Conservation (phyloP, 1,284 basidiomycete species). For the Trametes versicolor region DNA sequence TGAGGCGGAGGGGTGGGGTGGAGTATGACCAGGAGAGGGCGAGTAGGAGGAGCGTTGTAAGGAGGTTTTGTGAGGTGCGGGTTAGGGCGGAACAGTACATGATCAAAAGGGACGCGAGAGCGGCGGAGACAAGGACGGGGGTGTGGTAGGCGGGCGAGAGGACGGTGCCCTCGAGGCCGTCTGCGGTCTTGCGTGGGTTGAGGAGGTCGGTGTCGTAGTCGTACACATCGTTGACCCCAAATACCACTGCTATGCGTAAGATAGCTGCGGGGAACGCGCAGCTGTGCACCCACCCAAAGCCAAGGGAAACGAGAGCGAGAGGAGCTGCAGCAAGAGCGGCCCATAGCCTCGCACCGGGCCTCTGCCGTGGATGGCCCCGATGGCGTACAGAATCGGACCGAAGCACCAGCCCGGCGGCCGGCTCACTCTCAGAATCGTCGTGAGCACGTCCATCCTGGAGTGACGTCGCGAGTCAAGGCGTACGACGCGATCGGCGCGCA, state of each 20-base stretch:
- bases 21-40: slow-evolving; percentile 28
- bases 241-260: slow-evolving; percentile 15
- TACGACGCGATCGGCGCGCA: neutral
- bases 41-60: slow-evolving; percentile 14
- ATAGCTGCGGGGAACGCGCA: neutral
- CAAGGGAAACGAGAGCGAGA: slow-evolving; percentile 27
- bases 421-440: slow-evolving; percentile 21
- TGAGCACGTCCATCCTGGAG: slow-evolving; percentile 11
- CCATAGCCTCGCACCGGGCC: neutral
- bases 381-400: slow-evolving; percentile 28
- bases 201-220: slow-evolving; percentile 29
- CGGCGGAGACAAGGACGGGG: slow-evolving; percentile 12
- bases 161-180: slow-evolving; percentile 30
- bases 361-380: slow-evolving; percentile 25
- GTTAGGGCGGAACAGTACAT: neutral
- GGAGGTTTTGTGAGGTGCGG: neutral
- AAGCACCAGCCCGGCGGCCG: slow-evolving; percentile 28
- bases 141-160: slow-evolving; percentile 21
- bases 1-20: slow-evolving; percentile 24
- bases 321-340: slow-evolving; percentile 10
- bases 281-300: slow-evolving; percentile 9
- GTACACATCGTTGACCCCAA: slow-evolving; percentile 33
- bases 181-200: slow-evolving; percentile 28
- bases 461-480: neutral
- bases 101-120: slow-evolving; percentile 14